Conservation (phyloP, 2,329 filamentous ascomycete genomes). For the Beauveria bassiana region DNA sequence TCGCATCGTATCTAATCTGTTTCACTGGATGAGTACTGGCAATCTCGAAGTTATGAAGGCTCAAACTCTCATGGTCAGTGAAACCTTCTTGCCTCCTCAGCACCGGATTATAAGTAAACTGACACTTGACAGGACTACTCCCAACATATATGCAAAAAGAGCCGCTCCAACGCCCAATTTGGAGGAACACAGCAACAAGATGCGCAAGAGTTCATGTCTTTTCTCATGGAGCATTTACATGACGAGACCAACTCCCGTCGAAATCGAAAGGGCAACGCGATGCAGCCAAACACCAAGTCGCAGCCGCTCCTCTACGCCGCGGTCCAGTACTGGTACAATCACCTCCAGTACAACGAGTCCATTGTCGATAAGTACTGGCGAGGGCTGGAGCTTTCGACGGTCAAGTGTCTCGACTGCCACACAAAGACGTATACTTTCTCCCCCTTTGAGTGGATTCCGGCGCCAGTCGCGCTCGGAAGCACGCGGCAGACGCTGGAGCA, state of each 20-base stretch:
- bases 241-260: conserved; percentile 68
- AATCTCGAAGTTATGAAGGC: conserved; percentile 44
- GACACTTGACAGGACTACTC: conserved; percentile 45
- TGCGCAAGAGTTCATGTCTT: conserved; percentile 81
- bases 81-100: neutral
- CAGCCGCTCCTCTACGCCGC: conserved; percentile 47
- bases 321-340: conserved; percentile 65
- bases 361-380: conserved; percentile 75
- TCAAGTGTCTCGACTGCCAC: conserved; percentile 56
- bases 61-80: conserved; percentile 49
- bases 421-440: conserved; percentile 40
- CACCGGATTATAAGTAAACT: conserved; percentile 15
- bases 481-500: conserved; percentile 40
- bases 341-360: conserved; percentile 62
- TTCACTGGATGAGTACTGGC: conserved; percentile 48
- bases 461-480: conserved; percentile 28
- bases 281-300: conserved; percentile 25
- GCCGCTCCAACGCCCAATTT: conserved; percentile 39
- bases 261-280: conserved; percentile 30
- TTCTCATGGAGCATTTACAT: conserved; percentile 71
- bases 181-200: conserved; percentile 78
- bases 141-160: conserved; percentile 27
- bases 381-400: conserved; percentile 63
- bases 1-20: conserved; percentile 50
- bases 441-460: conserved; percentile 46